Evolutionary conservation across 2,329 filamentous ascomycete species (phyloP).

Genomic region (Elsinoe australis): DNA sequence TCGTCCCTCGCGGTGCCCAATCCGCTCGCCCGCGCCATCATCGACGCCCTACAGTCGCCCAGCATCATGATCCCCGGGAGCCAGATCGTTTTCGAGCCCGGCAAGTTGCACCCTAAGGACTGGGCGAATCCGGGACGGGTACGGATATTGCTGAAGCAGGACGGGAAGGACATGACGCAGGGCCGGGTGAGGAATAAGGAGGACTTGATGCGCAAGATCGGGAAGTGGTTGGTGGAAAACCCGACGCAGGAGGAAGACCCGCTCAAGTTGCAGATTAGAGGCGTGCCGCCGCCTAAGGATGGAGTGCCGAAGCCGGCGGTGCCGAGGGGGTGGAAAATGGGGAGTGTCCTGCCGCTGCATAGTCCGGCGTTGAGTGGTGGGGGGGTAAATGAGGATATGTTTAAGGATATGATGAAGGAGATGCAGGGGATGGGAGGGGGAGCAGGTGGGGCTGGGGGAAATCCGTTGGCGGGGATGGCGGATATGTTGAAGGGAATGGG

Average conservation of each 20-base stretch:
- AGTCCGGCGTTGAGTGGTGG: conserved; percentile 86
- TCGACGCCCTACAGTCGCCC: conserved; percentile 65
- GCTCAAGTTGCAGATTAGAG: conserved; percentile 64
- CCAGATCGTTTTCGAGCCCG: conserved; percentile 74
- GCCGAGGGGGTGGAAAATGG: conserved; percentile 87
- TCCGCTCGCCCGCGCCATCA: conserved; percentile 82
- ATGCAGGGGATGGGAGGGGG: conserved; percentile 51
- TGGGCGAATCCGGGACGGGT: conserved; percentile 95
- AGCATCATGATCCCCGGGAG: conserved; percentile 49
- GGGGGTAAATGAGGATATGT: conserved; percentile 86
- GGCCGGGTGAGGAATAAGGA: conserved; percentile 52
- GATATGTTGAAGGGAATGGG: conserved; percentile 26
- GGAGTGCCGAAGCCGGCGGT: conserved; percentile 50
- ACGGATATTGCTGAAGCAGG: conserved; percentile 63
- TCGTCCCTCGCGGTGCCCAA: conserved; percentile 66
- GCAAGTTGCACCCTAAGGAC: conserved; percentile 90
- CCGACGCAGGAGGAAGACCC: conserved; percentile 68
- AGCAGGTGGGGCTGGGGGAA: conserved; percentile 22
- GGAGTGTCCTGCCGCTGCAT: conserved; percentile 73
- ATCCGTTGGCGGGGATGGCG: conserved; percentile 27
- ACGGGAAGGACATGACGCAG: conserved; percentile 44
- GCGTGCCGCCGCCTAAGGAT: conserved; percentile 60
- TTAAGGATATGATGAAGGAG: conserved; percentile 95
- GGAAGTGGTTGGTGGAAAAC: conserved; percentile 65
- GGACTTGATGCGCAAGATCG: conserved; percentile 63